Evolutionary conservation across 441 rosid species (phyloP).

Genomic region (Breynia disticha): DNA sequence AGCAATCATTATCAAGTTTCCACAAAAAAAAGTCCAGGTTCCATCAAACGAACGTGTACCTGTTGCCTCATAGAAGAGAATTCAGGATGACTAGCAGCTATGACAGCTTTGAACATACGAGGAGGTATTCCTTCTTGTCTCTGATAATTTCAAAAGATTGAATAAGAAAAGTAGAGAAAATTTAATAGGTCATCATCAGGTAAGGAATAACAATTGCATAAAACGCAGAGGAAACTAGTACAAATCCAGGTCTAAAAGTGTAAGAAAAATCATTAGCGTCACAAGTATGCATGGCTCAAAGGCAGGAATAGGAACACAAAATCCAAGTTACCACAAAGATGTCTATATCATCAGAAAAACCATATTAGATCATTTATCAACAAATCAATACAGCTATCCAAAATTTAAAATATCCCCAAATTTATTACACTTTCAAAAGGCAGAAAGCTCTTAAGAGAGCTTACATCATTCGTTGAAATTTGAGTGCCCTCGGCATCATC

Average conservation of each 20-base stretch:
- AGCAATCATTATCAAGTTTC: too few relatives aligned
- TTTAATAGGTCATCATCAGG: not conserved
- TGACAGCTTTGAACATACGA: conserved; percentile 87
- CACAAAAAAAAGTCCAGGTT: not conserved
- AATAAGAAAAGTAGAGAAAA: not conserved
- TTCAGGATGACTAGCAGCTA: conserved; percentile 92
- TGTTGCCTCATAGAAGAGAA: conserved; percentile 97
- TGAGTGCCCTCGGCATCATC: conserved; percentile 27
- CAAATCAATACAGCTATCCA: not conserved
- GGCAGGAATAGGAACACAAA: not conserved
- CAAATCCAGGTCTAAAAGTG: not conserved
- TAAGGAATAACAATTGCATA: not conserved
- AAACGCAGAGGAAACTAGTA: not conserved
- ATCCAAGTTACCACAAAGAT: conserved; percentile 4
- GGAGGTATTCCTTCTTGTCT: conserved; percentile 95
- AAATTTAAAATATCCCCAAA: conserved; percentile 7
- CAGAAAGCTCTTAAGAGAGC: conserved; percentile 19
- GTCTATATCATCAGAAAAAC: not conserved
- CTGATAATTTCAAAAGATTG: conserved; percentile 30
- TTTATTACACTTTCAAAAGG: conserved; percentile 4
- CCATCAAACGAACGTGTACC: conserved; percentile 31
- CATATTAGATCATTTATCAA: conserved; percentile 6
- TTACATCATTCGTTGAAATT: conserved; percentile 37
- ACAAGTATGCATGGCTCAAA: too few relatives aligned
- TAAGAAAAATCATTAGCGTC: too few relatives aligned